Evolutionary conservation across 2,329 filamentous ascomycete genomes (phyloP).

Genomic region (Thelonectria blattea): DNA sequence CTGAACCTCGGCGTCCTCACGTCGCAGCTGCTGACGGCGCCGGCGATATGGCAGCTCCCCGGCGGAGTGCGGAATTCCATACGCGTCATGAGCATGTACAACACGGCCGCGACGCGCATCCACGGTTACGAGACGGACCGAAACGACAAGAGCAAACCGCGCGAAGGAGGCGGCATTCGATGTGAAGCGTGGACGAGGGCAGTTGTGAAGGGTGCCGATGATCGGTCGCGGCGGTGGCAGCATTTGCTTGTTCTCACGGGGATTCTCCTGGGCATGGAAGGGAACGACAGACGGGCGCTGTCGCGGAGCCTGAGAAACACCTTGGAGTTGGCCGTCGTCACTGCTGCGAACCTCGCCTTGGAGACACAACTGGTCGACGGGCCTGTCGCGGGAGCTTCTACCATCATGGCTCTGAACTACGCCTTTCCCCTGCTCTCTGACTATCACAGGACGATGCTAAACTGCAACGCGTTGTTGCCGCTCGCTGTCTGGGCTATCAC

Average conservation of each 20-base stretch:
- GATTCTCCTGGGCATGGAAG: slow-evolving; percentile 77
- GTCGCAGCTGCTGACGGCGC: slow-evolving; percentile 73
- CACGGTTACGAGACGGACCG: slow-evolving; percentile 54
- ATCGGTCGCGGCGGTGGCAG: slow-evolving; percentile 74
- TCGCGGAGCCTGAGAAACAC: slow-evolving; percentile 67
- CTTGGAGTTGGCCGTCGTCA: slow-evolving; percentile 75
- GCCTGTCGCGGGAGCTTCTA: slow-evolving; percentile 53
- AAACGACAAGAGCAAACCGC: slow-evolving; percentile 38
- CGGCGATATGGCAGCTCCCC: slow-evolving; percentile 70
- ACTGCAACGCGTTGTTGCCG: slow-evolving; percentile 75
- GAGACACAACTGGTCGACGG: slow-evolving; percentile 50
- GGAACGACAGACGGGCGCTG: slow-evolving; percentile 67
- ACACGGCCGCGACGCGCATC: slow-evolving; percentile 66
- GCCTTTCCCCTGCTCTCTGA: slow-evolving; percentile 75
- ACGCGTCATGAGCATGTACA: slow-evolving; percentile 73
- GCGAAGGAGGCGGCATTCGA: slow-evolving; percentile 51
- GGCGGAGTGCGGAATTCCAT: slow-evolving; percentile 67
- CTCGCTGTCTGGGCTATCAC: slow-evolving; percentile 71
- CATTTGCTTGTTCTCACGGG: slow-evolving; percentile 83
- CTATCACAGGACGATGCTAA: slow-evolving; percentile 60
- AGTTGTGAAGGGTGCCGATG: slow-evolving; percentile 63
- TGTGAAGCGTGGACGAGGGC: slow-evolving; percentile 63
- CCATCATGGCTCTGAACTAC: slow-evolving; percentile 77
- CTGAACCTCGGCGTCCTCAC: slow-evolving; percentile 76
- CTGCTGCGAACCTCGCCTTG: slow-evolving; percentile 79